Base-by-base conservation (phyloP, 805 yeast genomes). In the Myxozyma lipomycoides region DNA sequence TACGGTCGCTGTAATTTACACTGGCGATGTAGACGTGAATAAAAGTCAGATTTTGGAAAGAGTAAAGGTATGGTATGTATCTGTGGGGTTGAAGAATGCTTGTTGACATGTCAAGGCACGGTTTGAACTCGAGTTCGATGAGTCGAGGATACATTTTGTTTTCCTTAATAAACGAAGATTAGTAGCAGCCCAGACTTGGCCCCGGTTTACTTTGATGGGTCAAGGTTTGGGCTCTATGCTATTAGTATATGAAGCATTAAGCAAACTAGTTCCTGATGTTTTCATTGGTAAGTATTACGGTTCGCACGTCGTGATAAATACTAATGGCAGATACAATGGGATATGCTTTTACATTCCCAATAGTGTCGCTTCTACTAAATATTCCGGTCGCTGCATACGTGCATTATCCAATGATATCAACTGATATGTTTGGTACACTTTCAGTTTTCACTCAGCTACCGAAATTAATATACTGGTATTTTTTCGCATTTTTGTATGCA, bases 351-450 rank as follows among this genome's bases (percentile, higher is more conserved):
- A 71, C 84, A 22, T 91, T 89, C 66, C 86, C 87, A 1, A 63
- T 84, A 21, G 80, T 86, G 0, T 66, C 75, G 21, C 64, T 71
- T 57, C 68, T 79, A 42, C 73, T 86, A 34, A 75, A 76, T 53
- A 71, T 88, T 25, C 98, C 98, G 0, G 77, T 93, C 24, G 70
- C 84, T 22, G 80, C 96, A 0, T 93, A 93, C 63, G 86, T 88
- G n/a, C 99, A 93, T 69, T 93, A 86, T 70, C 99, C 99, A 1
- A 79, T 90, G 17, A 82, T 93, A 30, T 95, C 95, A 39, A 69
- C 72, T 24, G 98, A 91, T 60, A 93, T 93, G 99, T 70, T 89
- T 57, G 71, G 70, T 44, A 83, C 84, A 59, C 68, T 85, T 2
- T 48, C 55, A 55, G 70, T 69, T 45, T 66, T 64, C 48, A 51